Evolutionary conservation across 140 eudicot genomes (phyloP).

Genomic region (Flaveria floridana): DNA sequence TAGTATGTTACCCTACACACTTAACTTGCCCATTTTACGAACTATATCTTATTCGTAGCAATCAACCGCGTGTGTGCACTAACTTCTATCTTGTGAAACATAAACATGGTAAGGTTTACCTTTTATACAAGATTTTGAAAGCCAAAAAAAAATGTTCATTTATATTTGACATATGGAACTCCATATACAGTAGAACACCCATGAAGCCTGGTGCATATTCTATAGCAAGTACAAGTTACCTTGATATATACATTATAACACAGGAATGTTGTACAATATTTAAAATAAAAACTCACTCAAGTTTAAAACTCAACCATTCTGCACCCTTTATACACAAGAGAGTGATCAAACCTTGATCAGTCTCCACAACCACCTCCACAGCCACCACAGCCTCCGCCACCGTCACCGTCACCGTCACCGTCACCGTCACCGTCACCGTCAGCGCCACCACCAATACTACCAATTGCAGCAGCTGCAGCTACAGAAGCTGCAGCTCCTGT

Average conservation of each 20-base stretch:
- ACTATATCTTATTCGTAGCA: too few species aligned
- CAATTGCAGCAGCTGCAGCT: constrained; percentile 21
- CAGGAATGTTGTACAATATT: background rate
- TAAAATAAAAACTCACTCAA: constrained; percentile 1
- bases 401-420: background rate
- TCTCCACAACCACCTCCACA: constrained; percentile 38
- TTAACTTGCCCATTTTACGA: too few species aligned
- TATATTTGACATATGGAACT: background rate
- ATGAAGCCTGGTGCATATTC: background rate
- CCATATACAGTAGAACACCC: background rate
- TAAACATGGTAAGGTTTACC: background rate
- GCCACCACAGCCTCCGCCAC: constrained; percentile 20
- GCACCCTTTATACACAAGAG: background rate
- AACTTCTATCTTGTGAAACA: background rate
- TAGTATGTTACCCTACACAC: too few species aligned
- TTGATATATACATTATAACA: background rate
- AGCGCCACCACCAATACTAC: constrained; percentile 1
- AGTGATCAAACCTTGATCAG: constrained; percentile 20
- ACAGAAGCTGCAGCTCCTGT: constrained; percentile 33
- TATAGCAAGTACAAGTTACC: background rate
- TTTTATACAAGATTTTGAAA: background rate
- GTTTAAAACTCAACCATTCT: background rate
- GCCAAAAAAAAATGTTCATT: background rate
- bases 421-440: background rate
- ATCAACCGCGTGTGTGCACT: too few species aligned